Evolutionary conservation across 805 yeast genomes (phyloP).

Genomic region (Starmerella apis): DNA sequence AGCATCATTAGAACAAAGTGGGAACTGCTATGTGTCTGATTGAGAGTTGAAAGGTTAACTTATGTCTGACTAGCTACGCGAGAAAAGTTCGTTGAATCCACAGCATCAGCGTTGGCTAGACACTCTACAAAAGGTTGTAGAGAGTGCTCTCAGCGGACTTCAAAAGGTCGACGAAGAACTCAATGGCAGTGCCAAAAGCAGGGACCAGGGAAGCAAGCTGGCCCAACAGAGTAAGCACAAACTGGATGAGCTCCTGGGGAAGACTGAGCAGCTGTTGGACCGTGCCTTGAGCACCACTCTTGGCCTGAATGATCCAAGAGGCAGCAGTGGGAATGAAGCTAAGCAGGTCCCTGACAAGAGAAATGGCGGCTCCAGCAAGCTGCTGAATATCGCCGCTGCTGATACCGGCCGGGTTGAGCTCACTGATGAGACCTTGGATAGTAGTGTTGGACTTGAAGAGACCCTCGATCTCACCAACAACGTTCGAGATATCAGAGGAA

Average conservation of each 20-base stretch:
- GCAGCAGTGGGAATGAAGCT: neutral
- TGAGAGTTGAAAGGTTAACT: no score
- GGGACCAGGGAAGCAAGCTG: neutral
- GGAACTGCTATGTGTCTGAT: no score
- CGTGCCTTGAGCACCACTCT: neutral
- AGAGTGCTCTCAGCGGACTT: neutral
- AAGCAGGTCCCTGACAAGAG: neutral
- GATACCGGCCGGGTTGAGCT: slow-evolving; percentile 1
- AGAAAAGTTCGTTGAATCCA: no score
- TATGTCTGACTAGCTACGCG: neutral
- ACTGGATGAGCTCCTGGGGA: slow-evolving; percentile 2
- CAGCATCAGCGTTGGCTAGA: no score
- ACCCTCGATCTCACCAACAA: neutral
- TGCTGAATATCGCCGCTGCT: neutral
- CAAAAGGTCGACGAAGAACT: slow-evolving; percentile 1
- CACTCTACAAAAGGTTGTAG: neutral
- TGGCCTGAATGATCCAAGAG: neutral
- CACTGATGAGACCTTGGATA: neutral
- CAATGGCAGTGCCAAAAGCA: neutral
- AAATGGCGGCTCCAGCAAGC: neutral
- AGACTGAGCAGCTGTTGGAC: neutral
- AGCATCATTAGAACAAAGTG: no score
- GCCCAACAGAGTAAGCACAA: neutral
- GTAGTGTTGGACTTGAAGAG: neutral
- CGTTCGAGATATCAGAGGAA: neutral